Evolutionary conservation across 768 basidiomycete genomes (phyloP).

Genomic region (Psilocybe cyanescens): DNA sequence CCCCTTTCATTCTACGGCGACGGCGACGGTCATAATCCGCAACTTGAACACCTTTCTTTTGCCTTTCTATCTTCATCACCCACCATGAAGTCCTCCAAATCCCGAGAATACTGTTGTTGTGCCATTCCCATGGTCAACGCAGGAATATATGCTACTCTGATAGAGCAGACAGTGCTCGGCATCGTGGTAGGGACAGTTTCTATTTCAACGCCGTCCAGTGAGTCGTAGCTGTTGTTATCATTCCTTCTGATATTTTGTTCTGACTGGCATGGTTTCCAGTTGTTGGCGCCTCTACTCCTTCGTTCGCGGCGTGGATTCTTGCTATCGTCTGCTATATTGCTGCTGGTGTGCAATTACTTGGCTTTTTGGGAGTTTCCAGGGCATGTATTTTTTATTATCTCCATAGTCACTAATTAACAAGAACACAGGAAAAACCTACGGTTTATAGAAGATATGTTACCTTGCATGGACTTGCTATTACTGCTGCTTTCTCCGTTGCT

Average conservation of each 20-base stretch:
- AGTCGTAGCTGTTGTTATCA: constrained; percentile 29
- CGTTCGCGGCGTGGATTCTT: constrained; percentile 74
- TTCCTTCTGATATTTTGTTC: not conserved
- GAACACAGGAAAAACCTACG: constrained; percentile 62
- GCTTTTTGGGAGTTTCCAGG: constrained; percentile 82
- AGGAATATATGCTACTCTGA: constrained; percentile 83
- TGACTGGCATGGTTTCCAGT: constrained; percentile 46
- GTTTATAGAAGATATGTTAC: constrained; percentile 72
- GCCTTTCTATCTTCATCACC: constrained; percentile 19
- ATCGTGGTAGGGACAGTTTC: constrained; percentile 74
- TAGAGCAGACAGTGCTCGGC: constrained; percentile 74
- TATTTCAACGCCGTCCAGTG: constrained; percentile 80
- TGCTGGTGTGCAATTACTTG: constrained; percentile 79
- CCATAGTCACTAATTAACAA: not conserved
- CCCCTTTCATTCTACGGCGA: constrained; percentile 10
- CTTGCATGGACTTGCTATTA: constrained; percentile 57
- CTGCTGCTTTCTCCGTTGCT: constrained; percentile 73
- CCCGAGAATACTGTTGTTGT: constrained; percentile 90
- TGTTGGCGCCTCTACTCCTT: constrained; percentile 85
- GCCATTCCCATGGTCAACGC: constrained; percentile 90
- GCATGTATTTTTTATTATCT: constrained; percentile 37
- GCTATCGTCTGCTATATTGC: constrained; percentile 76
- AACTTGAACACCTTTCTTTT: not conserved
- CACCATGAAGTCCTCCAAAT: constrained; percentile 48
- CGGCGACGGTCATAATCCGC: constrained; percentile 13